Conservation (phyloP, 225 moss, liverwort and hornwort species). For the Marchantia polymorpha region DNA sequence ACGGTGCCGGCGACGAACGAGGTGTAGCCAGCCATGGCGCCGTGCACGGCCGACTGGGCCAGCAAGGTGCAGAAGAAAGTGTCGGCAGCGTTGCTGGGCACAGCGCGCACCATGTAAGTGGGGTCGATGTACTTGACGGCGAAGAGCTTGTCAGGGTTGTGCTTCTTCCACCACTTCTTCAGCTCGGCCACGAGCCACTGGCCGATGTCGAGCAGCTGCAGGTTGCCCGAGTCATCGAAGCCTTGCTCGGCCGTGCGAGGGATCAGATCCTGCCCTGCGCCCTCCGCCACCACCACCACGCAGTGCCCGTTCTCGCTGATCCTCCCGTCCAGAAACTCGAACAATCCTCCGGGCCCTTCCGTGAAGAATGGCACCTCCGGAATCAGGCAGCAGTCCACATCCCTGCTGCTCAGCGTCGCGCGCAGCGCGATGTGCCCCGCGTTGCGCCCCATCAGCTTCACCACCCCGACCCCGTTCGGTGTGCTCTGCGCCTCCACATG, state of each 20-base stretch:
- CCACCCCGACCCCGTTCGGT: constrained; percentile 75
- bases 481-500: constrained; percentile 80
- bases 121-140: constrained; percentile 56
- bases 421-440: constrained; percentile 77
- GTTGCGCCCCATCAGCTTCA: constrained; percentile 86
- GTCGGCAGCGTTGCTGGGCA: constrained; percentile 78
- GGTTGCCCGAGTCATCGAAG: constrained; percentile 70
- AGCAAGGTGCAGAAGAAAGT: constrained; percentile 83
- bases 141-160: constrained; percentile 21
- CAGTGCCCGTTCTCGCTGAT: constrained; percentile 59
- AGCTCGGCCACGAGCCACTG: constrained; percentile 64
- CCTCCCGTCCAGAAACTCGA: constrained; percentile 53
- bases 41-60: constrained; percentile 77
- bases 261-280: constrained; percentile 73
- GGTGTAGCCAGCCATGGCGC: constrained; percentile 77
- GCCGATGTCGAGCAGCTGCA: constrained; percentile 64
- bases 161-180: constrained; percentile 39
- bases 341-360: constrained; percentile 61
- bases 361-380: constrained; percentile 76
- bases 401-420: constrained; percentile 76
- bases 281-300: constrained; percentile 78
- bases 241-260: constrained; percentile 47
- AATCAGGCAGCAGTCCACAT: constrained; percentile 79
- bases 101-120: constrained; percentile 82
- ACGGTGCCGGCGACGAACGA: constrained; percentile 76